A percentile compares a stretch with the other conserved stretches of the same genome.
These are phyloP conservation scores for Cochliopodium minus DNA, from an alignment of 208 protist genomes.

Conservation along the genomic window DNA sequence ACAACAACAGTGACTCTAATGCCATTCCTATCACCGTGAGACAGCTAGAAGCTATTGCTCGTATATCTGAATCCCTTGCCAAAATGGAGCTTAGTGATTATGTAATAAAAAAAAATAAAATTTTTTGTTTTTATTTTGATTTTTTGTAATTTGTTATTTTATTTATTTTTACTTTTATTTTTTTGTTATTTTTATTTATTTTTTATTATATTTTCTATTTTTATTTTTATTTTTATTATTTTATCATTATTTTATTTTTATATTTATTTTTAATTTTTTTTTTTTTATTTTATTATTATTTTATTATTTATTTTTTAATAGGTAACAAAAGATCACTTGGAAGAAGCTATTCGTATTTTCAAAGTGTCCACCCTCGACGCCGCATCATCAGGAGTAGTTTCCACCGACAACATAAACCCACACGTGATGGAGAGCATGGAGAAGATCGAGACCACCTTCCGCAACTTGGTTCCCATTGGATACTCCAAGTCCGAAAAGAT, in stretches of 20 bases:
- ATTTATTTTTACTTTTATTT: slow-evolving; percentile 3
- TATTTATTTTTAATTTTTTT: neutral
- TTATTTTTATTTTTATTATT: slow-evolving; percentile 5
- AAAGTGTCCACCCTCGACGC: slow-evolving; percentile 76
- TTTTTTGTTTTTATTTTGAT: neutral
- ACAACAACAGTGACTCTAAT: slow-evolving; percentile 28
- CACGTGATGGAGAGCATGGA: neutral
- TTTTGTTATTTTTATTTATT: slow-evolving; percentile 1
- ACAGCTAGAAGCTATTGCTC: slow-evolving; percentile 75
- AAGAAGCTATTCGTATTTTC: slow-evolving; percentile 83
- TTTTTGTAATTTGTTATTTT: neutral
- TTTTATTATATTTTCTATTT: slow-evolving; percentile 5
- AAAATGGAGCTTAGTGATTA: slow-evolving; percentile 68
- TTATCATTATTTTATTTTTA: slow-evolving; percentile 3
- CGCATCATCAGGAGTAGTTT: neutral
- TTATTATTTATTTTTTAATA: too few relatives aligned
- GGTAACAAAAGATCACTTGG: slow-evolving; percentile 58
- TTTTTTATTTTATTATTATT: slow-evolving; percentile 5
- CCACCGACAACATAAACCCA: neutral
- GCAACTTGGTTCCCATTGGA: slow-evolving; percentile 1
- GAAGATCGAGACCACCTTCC: slow-evolving; percentile 5
- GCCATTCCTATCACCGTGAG: slow-evolving; percentile 77
- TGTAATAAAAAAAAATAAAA: neutral
- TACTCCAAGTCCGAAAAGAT: neutral
- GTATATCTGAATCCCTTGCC: slow-evolving; percentile 86